Conservation (phyloP, 371 early-diverging fungal species). For the Circinella minor region DNA sequence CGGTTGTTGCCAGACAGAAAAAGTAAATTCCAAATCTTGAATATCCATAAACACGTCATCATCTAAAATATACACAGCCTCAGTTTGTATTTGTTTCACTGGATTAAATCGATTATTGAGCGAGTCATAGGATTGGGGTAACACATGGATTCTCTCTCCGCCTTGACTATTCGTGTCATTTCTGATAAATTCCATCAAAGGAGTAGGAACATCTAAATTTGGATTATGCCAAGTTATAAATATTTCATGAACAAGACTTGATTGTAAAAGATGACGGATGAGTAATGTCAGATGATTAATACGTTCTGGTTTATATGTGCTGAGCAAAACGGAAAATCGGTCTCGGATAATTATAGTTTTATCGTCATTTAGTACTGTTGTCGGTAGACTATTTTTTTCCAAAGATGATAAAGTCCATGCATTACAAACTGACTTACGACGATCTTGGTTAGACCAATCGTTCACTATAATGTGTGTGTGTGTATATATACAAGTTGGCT, state of each 20-base stretch:
- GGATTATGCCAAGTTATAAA: slow-evolving; percentile 60
- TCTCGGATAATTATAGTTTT: slow-evolving; percentile 17
- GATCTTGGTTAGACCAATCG: slow-evolving; percentile 25
- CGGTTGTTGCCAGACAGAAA: slow-evolving; percentile 24
- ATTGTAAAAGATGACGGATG: slow-evolving; percentile 37
- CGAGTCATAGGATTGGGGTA: slow-evolving; percentile 44
- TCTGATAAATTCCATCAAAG: slow-evolving; percentile 14
- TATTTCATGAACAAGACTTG: slow-evolving; percentile 36
- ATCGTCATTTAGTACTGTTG: background rate
- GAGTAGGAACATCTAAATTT: slow-evolving; percentile 26
- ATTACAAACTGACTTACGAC: slow-evolving; percentile 26
- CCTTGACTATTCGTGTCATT: background rate
- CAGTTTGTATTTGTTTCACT: slow-evolving; percentile 29
- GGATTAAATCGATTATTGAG: slow-evolving; percentile 54
- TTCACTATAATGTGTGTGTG: slow-evolving; percentile 5
- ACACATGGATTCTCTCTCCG: slow-evolving; percentile 27
- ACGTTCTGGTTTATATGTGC: slow-evolving; percentile 55
- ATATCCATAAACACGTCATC: slow-evolving; percentile 45
- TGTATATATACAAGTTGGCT: slow-evolving; percentile 9
- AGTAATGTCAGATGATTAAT: slow-evolving; percentile 41
- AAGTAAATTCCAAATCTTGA: slow-evolving; percentile 40
- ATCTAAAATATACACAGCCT: slow-evolving; percentile 48
- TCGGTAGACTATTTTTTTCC: slow-evolving; percentile 8
- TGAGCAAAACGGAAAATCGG: slow-evolving; percentile 50
- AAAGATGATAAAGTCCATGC: background rate